phyloP scores from a whole-genome alignment of 2,329 filamentous ascomycete species.

The Lomentospora prolificans region DNA sequence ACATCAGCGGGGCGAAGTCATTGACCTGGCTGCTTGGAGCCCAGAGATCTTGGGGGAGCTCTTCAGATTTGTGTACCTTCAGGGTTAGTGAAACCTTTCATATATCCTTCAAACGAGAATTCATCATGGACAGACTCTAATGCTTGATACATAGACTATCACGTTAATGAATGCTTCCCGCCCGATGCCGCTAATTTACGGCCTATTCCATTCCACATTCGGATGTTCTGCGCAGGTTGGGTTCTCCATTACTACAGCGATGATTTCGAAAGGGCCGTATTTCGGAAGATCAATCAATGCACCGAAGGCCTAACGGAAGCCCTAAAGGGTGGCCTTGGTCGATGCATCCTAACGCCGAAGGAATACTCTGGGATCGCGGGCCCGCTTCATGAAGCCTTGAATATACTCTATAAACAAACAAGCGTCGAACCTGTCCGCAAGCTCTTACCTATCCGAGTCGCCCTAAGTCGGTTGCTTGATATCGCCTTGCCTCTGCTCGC shows the following conservation, averaged over 20 bases:
- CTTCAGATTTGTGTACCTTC: not conserved
- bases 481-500: not conserved
- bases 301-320: not conserved
- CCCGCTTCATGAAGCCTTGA: not conserved
- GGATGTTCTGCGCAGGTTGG: constrained; percentile 2
- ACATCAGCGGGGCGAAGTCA: not conserved
- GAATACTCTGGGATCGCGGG: not conserved
- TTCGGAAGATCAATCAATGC: not conserved
- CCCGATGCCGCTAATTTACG: not conserved
- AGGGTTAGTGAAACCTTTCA: not conserved
- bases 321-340: not conserved
- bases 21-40: not conserved
- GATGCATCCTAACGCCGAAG: not conserved
- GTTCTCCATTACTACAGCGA: not conserved
- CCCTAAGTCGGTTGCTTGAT: not conserved
- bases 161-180: not conserved
- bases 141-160: not conserved
- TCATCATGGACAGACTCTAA: not conserved
- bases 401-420: not conserved
- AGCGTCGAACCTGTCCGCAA: not conserved
- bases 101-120: not conserved
- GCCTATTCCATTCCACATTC: not conserved
- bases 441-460: not conserved
- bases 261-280: not conserved
- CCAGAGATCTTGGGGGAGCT: not conserved